phyloP scores from a whole-genome alignment of 1,139 yeast genomes.

The Blastobotrys illinoisensis region DNA sequence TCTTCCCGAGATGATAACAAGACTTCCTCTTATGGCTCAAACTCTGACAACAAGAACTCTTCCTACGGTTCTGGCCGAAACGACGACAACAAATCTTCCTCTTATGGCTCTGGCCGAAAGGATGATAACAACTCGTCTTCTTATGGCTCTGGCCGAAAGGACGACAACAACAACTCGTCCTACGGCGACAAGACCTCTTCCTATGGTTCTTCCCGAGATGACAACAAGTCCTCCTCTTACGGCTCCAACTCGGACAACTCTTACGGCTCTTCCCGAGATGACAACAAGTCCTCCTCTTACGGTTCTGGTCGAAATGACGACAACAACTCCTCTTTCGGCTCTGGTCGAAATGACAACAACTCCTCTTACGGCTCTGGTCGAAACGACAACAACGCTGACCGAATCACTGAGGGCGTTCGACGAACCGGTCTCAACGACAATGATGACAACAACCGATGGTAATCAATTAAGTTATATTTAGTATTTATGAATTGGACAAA shows the following conservation, averaged over 20 bases:
- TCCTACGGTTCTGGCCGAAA: constrained; percentile 2
- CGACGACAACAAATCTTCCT: constrained; percentile 1
- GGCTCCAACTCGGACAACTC: constrained; percentile 1
- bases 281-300: constrained; percentile 3
- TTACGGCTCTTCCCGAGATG: background rate
- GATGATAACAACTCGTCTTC: background rate
- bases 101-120: constrained; percentile 4
- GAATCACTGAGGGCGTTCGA: background rate
- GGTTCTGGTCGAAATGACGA: background rate
- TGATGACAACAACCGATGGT: background rate
- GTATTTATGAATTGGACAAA: background rate
- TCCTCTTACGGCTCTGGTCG: background rate
- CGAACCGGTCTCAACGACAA: background rate
- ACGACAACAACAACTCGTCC: background rate
- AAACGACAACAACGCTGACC: background rate
- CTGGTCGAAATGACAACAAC: background rate
- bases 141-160: background rate
- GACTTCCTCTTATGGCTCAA: background rate
- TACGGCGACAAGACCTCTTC: background rate
- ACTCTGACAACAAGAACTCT: background rate
- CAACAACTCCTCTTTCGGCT: background rate
- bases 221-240: constrained; percentile 1
- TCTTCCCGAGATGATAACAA: constrained; percentile 1
- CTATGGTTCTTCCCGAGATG: constrained; percentile 2
- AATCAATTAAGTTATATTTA: background rate